Evolutionary conservation across 257 asterid genomes (phyloP), one percentile per base, ranked within the genome.

Genomic region (Thymus mandschuricus): DNA sequence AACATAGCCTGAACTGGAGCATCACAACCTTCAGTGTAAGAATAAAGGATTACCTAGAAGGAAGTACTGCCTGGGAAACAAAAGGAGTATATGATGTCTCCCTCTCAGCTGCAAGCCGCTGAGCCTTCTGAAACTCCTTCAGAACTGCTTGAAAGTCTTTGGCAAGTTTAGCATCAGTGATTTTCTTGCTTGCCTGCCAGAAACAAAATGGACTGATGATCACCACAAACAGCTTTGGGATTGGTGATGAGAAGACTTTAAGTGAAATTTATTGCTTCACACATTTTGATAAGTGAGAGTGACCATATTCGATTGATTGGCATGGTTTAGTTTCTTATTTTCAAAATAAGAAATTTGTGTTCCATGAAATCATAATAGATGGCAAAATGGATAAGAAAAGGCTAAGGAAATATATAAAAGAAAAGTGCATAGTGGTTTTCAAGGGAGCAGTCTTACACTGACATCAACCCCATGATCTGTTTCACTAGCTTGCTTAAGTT

Each of bases 131-230:
- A 82, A 88, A 92, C 87, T 90, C 97, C 80, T 90, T 90, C 60
- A 92, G 75, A 64, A 92, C 90, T 50, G 95, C 92, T 92, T 92
- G 88, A 83, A 92, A 92, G 70, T 92, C 98, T 82, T 88, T 92
- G 34, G 98, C 98, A 66, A 90, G 96, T 82, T 90, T 92, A 41
- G 96, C 97, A 87, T 91, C 98, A 10, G 96, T 78, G 50, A 93
- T 80, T 82, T 91, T 93, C 92, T 91, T 93, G 89, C 81, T 85
- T 58, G 88, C 84, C 97, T 93, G 88, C 79, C 82, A 49, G 51
- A 61, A 82, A 41, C 33, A 40, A 29, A 64, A 67, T 29, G 13
- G 46, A 73, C 46, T 41, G 61, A 30, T 33, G 51, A 58, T 30
- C 64, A 27, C 60, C 11, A 31, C 56, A 38, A 41, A 75, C 66